Evolutionary conservation across 2,329 filamentous ascomycete species (phyloP), one percentile per base, ranked within the genome.

Genomic region (Colletotrichum acutatum): DNA sequence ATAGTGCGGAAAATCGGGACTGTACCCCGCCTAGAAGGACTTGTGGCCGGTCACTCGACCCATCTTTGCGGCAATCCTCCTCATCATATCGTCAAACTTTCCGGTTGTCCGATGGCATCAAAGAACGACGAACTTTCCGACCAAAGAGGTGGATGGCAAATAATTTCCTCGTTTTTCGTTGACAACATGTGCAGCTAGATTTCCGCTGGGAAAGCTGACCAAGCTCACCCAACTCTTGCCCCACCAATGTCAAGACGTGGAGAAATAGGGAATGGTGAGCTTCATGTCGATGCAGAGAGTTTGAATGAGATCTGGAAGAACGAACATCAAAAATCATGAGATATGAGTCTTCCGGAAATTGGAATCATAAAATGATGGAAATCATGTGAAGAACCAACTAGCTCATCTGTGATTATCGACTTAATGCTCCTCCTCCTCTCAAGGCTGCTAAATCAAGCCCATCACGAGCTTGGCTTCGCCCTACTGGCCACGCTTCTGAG

Each of bases 1-100:
- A 28, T 65, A 46, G 16, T 65, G 62, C 62, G 62, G 62, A 65
- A 65, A 65, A 65, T 57, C 62, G 62, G 62, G 32, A 1, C 16
- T 19, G 37, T 65, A 26, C 42, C 62, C 62, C 62, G 62, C 49
- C 26, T 24, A 22, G 16, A 42, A 3, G 24, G 28, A 19, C 16
- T 42, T 5, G 52, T 19, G 62, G 3, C 28, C 28, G 46, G 9
- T 19, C 49, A 65, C 14, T 49, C 62, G 28, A 49, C 42, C 42
- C 42, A 22, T 49, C 8, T 4, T 49, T 49, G 42, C 42, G 19
- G 42, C 42, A 49, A 22, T 49, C 16, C 9, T 49, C 19, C 42
- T 4, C 42, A 22, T 22, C 12, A 7, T 8, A 4, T 28, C 42
- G 42, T 49, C 19, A 49, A 49, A 9, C 19, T 49, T 22, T 19